Base-by-base conservation (phyloP, 768 basidiomycete genomes). In the Psilocybe cubensis region DNA sequence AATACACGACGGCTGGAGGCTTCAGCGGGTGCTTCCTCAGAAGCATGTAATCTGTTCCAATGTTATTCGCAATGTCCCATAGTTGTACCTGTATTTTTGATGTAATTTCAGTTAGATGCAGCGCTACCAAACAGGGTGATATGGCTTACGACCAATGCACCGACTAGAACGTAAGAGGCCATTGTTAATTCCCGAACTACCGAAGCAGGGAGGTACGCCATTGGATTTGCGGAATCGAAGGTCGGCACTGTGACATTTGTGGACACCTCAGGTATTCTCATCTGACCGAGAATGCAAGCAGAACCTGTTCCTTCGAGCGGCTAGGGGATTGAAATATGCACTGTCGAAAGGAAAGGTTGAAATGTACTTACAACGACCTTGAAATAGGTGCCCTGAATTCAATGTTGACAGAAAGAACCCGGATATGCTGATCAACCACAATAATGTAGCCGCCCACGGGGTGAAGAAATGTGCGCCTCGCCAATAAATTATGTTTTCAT, bases 161-260 rank as follows among this genome's bases (percentile, higher is more conserved):
- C 28, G 28, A 48, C 0, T 68, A 60, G 20, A 38, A 55, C 8
- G 66, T 61, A 5, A 66, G 52, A 64, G 59, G 57, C 63, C 61
- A 51, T 31, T 12, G 25, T 48, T 10, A 48, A 31, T n/a, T 48
- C 46, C 18, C 31, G 46, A n/a, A 28, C 20, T 4, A 31, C 1
- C 9, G 46, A 69, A 68, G n/a, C 69, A 65, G 33, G 64, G 55
- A 25, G 67, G 44, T 1, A 67, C 56, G 9, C 58, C 46, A 31
- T n/a, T 24, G 46, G 46, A 18, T 48, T 48, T 9, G 46, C 18
- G 23, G 46, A 29, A 18, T 48, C 46, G 11, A 48, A 48, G 0
- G 46, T n/a, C n/a, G 46, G 31, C 11, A 48, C 46, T 38, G 35
- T 38, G 35, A 2, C 5, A 17, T 38, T 38, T 6, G 14, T 14